These are phyloP conservation scores for Elsinoe perseae DNA, from an alignment of 2,329 filamentous ascomycete species.

Conservation along the genomic window DNA sequence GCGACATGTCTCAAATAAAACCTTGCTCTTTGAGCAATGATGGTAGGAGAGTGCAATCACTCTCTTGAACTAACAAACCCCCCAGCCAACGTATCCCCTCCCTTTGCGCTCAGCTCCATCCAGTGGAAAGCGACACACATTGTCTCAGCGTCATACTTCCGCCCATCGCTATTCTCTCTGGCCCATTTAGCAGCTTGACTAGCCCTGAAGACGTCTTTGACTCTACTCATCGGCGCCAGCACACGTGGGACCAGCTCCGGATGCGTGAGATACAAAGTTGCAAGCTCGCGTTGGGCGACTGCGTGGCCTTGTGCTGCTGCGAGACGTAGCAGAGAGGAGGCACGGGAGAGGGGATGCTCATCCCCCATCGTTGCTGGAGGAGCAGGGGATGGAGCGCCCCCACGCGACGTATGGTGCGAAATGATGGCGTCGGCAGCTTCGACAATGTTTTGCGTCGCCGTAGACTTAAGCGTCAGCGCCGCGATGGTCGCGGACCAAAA, in stretches of 20 bases:
- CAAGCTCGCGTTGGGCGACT: constrained; percentile 84
- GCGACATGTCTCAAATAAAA: too few species aligned
- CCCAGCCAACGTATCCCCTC: constrained; percentile 75
- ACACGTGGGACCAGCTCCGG: constrained; percentile 75
- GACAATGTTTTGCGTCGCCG: constrained; percentile 78
- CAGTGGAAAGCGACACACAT: constrained; percentile 96
- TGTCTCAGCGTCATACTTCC: constrained; percentile 69
- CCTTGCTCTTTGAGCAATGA: too few species aligned
- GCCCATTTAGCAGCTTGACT: constrained; percentile 62
- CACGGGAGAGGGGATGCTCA: constrained; percentile 65
- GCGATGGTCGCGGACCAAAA: constrained; percentile 88
- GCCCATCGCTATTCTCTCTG: constrained; percentile 50
- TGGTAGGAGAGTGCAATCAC: neutral
- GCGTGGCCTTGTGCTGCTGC: constrained; percentile 87
- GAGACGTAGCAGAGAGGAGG: constrained; percentile 82
- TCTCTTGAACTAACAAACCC: constrained; percentile 3
- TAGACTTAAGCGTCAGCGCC: constrained; percentile 78
- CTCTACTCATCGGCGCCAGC: constrained; percentile 74
- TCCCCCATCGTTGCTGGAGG: constrained; percentile 23
- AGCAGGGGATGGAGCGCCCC: constrained; percentile 26
- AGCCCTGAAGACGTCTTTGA: constrained; percentile 79
- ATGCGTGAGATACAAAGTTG: constrained; percentile 85
- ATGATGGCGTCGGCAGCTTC: constrained; percentile 64
- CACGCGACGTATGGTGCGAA: constrained; percentile 51
- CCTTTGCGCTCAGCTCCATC: constrained; percentile 83